Evolutionary conservation across 768 basidiomycete species (phyloP).

Genomic region (Termitomyces sp.): DNA sequence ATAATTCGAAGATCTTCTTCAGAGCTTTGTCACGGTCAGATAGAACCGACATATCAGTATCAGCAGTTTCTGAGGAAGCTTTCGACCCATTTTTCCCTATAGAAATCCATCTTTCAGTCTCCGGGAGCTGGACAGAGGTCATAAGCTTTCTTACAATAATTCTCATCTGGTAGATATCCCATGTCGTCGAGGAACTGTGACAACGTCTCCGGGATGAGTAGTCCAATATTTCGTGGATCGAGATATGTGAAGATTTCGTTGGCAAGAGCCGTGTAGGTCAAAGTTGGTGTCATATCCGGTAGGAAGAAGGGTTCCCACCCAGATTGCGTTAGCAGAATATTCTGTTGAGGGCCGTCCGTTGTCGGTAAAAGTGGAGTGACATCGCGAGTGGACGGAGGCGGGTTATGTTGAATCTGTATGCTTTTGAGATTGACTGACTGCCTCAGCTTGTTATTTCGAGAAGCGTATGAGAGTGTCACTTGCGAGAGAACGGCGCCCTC

Average conservation of each 20-base stretch:
- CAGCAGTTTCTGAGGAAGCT: constrained; percentile 2
- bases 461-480: not conserved
- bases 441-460: not conserved
- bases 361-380: not conserved
- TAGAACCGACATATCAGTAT: not conserved
- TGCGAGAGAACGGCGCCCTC: constrained; percentile 4
- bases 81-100: constrained; percentile 10
- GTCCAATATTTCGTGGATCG: constrained; percentile 8
- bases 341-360: not conserved
- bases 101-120: not conserved
- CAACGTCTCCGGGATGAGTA: constrained; percentile 8
- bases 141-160: constrained; percentile 4
- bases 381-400: not conserved
- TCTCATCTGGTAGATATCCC: constrained; percentile 8
- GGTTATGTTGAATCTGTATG: not conserved
- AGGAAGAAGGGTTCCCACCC: constrained; percentile 14
- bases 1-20: constrained; percentile 10
- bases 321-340: not conserved
- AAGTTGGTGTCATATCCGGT: constrained; percentile 10
- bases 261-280: constrained; percentile 9
- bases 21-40: constrained; percentile 8
- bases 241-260: constrained; percentile 15
- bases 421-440: not conserved
- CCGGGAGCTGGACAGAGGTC: no score
- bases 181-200: constrained; percentile 16